Evolutionary conservation across 202 grass and related monocot genomes (phyloP), one percentile per base, ranked within the genome.

Genomic region (Hordeum pubiflorum): DNA sequence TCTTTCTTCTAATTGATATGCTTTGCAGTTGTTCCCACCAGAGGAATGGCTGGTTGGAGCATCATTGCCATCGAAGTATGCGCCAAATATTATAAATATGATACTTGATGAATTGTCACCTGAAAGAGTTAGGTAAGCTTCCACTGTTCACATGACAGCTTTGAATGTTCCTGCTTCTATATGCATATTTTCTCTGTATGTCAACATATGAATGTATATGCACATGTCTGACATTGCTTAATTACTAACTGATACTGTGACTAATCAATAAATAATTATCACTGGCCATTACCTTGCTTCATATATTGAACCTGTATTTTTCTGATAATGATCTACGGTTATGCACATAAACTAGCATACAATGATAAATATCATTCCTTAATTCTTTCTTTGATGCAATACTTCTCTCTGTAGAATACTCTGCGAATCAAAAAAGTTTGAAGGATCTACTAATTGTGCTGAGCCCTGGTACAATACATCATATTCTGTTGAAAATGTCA

Each of bases 391-490:
- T 74, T 78, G 21, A 75, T 63, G 38, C 50, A 75, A 59, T 31
- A 43, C 64, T 84, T 52, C 26, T 61, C 54, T 93, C 76, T 71
- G 26, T 37, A 97, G 94, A 87, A 92, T 97, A 87, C 74, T 90
- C 74, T 92, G 89, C 81, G 78, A 86, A 66, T 97, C 94, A 36
- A 97, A 92, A 81, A 92, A 85, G 18, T 97, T 97, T 85, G 89
- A 97, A 87, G 94, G 85, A 69, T 76, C 26, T 58, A 92, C 87
- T 41, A 65, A 87, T 72, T 94, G 68, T 83, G 71, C 79, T 79
- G 94, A 97, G 36, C 94, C 91, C 68, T 97, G 94, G 94, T 97
- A 97, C 78, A 78, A 79, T 33, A 97, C 94, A 38, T 64, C 64
- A n/a, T 97, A 90, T 82, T 76, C 77, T 81, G 70, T 87, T 70